Percentiles rank a stretch among this genome's conserved stretches.
Conservation (phyloP, 1,284 basidiomycete genomes). For the Rhodotorula sp. region DNA sequence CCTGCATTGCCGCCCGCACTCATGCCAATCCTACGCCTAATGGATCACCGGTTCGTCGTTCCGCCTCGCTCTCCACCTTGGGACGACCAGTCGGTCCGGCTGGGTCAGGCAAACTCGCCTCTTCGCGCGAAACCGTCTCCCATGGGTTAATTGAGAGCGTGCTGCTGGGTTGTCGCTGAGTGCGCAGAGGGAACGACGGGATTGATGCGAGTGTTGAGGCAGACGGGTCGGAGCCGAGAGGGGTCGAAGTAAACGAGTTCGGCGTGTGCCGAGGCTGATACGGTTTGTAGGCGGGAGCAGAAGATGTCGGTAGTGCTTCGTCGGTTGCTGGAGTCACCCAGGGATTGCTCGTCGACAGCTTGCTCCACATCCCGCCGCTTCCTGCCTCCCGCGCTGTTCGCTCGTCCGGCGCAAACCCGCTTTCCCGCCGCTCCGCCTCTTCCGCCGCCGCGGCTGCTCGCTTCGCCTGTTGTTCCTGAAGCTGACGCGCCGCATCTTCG, state of each 20-base stretch:
- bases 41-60: too few relatives aligned
- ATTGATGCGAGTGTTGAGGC: not conserved
- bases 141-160: conserved; percentile 26
- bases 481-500: conserved; percentile 36
- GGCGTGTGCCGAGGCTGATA: conserved; percentile 8
- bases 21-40: too few relatives aligned
- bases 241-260: not conserved
- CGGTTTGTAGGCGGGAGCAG: conserved; percentile 1
- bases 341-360: conserved; percentile 18
- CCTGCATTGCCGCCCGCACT: too few relatives aligned
- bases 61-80: too few relatives aligned
- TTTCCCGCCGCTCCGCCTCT: not conserved
- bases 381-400: not conserved
- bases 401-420: not conserved
- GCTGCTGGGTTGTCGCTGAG: conserved; percentile 8
- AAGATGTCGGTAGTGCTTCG: not conserved
- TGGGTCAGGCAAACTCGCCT: not conserved
- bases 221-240: not conserved
- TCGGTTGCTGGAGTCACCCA: not conserved
- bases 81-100: conserved; percentile 23
- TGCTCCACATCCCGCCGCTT: conserved; percentile 17
- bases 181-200: not conserved
- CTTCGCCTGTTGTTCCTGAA: conserved; percentile 17
- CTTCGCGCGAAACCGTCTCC: conserved; percentile 21
- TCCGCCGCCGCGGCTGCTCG: not conserved